Base-by-base conservation (phyloP, 768 basidiomycete species). In the Termitomyces sp. region DNA sequence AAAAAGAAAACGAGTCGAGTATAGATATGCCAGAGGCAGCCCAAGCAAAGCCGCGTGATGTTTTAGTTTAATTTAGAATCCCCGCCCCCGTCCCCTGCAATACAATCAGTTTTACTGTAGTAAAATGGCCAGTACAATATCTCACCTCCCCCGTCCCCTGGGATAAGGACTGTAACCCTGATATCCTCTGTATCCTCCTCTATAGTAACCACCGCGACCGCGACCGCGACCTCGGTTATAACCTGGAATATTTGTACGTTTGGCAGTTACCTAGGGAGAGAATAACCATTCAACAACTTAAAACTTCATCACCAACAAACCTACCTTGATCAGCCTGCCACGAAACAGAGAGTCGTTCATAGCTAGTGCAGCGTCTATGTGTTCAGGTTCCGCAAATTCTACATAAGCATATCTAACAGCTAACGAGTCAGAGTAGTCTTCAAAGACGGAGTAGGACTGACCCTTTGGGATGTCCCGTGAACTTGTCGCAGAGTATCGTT, bases 401-500 rank as follows among this genome's bases (percentile, higher is more conserved):
- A 99, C 95, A 77, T 99, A 99, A 53, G 96, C 96, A 76, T 91
- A 99, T 51, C 95, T 98, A 65, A 27, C 3, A 48, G 43, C n/a
- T 33, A 12, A 16, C 4, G 20, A 32, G 43, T 56, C 9, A 48
- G 49, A 55, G 48, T 18, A 13, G 14, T 24, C 58, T 16, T 22
- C 57, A 55, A 32, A 57, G 44, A 42, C 52, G n/a, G 9, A 42
- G 14, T 14, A 32, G 8, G 3, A 63, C 69, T 51, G 63, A 95
- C 95, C 97, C 97, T 85, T 98, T 98, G 47, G 97, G 96, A 76
- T 98, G 95, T 48, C 97, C 97, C 24, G 96, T 98, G 74, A 96
- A 98, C 77, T 98, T 98, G 83, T 99, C 97, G 73, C 96, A 98
- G 30, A 99, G 86, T 68, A 99, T 99, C 0, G 97, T 99, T 43